These are phyloP conservation scores for Paraleonurus japonicus DNA, from an alignment of 257 asterid genomes.

Conservation along the genomic window DNA sequence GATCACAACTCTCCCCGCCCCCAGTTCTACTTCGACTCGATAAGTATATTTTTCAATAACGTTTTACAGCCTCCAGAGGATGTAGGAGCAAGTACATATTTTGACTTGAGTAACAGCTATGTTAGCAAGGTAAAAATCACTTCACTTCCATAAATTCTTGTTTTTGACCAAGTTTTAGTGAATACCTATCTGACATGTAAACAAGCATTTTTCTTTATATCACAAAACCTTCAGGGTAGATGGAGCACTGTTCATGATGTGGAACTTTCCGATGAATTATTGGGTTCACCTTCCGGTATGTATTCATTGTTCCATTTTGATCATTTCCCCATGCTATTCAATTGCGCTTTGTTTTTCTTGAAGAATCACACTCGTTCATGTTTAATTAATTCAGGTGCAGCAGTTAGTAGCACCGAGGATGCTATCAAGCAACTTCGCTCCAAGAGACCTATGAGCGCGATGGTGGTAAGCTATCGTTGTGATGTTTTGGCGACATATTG, in stretches of 20 bases:
- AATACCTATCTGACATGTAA: background rate
- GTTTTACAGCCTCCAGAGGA: constrained; percentile 85
- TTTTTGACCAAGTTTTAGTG: background rate
- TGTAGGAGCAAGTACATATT: constrained; percentile 50
- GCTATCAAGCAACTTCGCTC: constrained; percentile 78
- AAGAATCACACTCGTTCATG: constrained; percentile 8
- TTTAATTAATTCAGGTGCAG: constrained; percentile 36
- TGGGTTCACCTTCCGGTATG: constrained; percentile 48
- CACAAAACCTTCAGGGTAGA: constrained; percentile 44
- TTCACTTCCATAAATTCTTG: constrained; percentile 1
- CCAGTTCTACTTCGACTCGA: constrained; percentile 92
- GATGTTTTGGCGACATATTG: background rate
- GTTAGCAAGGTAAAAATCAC: constrained; percentile 51
- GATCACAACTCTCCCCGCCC: constrained; percentile 98
- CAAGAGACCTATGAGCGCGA: constrained; percentile 74
- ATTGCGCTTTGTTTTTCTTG: background rate
- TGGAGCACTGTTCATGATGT: constrained; percentile 60
- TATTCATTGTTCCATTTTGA: constrained; percentile 2
- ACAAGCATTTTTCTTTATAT: background rate
- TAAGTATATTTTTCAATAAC: constrained; percentile 87
- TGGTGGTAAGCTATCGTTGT: constrained; percentile 50
- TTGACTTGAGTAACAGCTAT: constrained; percentile 58
- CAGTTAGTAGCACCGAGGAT: constrained; percentile 69
- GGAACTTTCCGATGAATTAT: constrained; percentile 52
- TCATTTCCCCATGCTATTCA: constrained; percentile 7